Percentiles rank a stretch among this genome's conserved stretches.
Conservation (phyloP, 345 rosid genomes). For the Salix suchowensis region DNA sequence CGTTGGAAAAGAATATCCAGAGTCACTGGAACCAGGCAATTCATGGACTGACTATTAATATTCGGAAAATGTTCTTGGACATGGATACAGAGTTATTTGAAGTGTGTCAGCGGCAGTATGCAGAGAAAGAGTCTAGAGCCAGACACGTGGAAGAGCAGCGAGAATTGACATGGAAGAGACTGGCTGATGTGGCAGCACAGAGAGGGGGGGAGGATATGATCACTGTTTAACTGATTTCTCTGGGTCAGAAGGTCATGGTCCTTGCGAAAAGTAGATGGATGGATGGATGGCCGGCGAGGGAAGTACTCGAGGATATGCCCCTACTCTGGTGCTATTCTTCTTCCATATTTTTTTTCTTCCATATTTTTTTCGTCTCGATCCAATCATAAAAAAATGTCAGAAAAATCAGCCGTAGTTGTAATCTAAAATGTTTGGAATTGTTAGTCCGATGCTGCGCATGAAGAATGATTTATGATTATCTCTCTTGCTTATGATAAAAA, state of each 20-base stretch:
- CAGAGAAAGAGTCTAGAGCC: slow-evolving; percentile 58
- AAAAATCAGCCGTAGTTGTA: slow-evolving; percentile 29
- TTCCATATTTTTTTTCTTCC: background rate
- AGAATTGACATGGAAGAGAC: slow-evolving; percentile 66
- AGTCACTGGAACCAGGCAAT: slow-evolving; percentile 88
- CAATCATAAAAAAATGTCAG: slow-evolving; percentile 27
- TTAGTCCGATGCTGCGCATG: slow-evolving; percentile 30
- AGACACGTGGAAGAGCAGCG: slow-evolving; percentile 67
- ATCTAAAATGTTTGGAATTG: slow-evolving; percentile 32
- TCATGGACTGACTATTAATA: slow-evolving; percentile 69
- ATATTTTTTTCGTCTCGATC: slow-evolving; percentile 12
- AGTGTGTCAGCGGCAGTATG: slow-evolving; percentile 57
- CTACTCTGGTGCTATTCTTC: slow-evolving; percentile 41
- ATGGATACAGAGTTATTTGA: slow-evolving; percentile 78
- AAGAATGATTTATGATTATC: slow-evolving; percentile 28
- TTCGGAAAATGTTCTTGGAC: slow-evolving; percentile 78
- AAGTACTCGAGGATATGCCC: slow-evolving; percentile 3
- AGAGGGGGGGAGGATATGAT: slow-evolving; percentile 53
- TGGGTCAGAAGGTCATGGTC: slow-evolving; percentile 2
- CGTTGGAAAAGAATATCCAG: slow-evolving; percentile 72
- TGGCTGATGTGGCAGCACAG: slow-evolving; percentile 56
- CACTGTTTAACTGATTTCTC: slow-evolving; percentile 31
- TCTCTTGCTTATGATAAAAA: slow-evolving; percentile 10
- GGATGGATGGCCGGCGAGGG: slow-evolving; percentile 6
- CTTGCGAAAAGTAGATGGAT: background rate